These are phyloP conservation scores for Didymella sp. DNA, from an alignment of 2,329 filamentous ascomycete genomes.

Conservation along the genomic window DNA sequence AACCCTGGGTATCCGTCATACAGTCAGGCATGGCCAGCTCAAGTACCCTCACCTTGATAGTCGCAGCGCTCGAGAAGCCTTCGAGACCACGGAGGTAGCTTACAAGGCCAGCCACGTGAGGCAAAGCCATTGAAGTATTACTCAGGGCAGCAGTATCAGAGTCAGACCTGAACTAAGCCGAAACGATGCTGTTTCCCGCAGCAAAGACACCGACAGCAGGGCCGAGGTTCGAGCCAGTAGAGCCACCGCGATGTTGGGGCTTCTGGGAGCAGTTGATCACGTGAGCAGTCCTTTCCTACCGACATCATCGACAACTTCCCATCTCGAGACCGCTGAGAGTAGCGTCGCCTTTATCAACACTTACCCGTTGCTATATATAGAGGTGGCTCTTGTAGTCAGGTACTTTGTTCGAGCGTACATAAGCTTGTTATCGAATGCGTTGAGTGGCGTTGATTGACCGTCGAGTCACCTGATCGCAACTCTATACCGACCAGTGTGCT, in stretches of 20 bases:
- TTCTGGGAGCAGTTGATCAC: neutral
- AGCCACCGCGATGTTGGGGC: too few relatives aligned
- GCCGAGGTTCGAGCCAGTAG: conserved; percentile 48
- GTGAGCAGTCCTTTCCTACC: neutral
- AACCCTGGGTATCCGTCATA: conserved; percentile 31
- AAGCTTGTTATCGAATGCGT: too few relatives aligned
- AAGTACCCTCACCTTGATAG: conserved; percentile 31
- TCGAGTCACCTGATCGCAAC: too few relatives aligned
- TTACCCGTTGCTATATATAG: neutral
- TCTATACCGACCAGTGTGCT: neutral
- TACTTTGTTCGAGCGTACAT: neutral
- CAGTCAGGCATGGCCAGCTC: conserved; percentile 28
- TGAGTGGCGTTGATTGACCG: too few relatives aligned
- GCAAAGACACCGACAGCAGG: conserved; percentile 50
- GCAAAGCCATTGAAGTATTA: conserved; percentile 71
- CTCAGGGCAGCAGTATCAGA: conserved; percentile 54
- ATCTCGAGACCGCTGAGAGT: neutral
- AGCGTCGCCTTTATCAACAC: neutral
- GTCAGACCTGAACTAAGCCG: conserved; percentile 56
- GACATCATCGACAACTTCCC: neutral
- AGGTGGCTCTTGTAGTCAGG: neutral
- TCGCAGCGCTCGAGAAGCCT: conserved; percentile 31
- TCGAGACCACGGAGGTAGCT: conserved; percentile 70
- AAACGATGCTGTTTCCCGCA: conserved; percentile 50
- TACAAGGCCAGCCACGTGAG: conserved; percentile 71